Base-by-base conservation (phyloP, 202 grass and related monocot species). In the Panicum hallii region DNA sequence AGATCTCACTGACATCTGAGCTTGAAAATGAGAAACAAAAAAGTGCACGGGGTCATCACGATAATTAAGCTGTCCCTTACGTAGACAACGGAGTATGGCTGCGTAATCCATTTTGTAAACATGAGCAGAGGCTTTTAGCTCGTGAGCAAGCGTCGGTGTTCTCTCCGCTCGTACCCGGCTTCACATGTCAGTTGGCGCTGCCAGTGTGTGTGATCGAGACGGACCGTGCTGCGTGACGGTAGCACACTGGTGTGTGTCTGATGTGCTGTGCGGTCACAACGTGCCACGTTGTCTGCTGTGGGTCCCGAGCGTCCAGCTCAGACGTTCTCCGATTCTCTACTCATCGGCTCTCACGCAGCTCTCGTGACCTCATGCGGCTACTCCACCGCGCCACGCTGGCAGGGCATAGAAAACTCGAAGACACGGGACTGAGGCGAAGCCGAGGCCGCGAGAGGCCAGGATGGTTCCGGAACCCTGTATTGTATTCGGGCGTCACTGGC, bases 401-500 rank as follows among this genome's bases (percentile, higher is more conserved):
- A 34, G 17, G 0, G 17, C 12, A 43, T 2, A 19, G 26, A 26
- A 26, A 26, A 26, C 26, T 26, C 26, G 26, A 26, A 26, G 26
- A 26, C 26, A 20, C 7, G 1, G 41, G 36, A 0, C 23, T 13
- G 9, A 1, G 26, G 7, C 26, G 26, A 26, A 26, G 26, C 26
- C 16, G 79, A 79, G 60, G 12, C 9, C 7, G 13, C 36, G 78
- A 87, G 50, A 68, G 67, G 28, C 62, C 82, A 89, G 12, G 71
- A 85, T 52, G 9, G 17, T 81, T 89, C 87, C 55, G 19, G 77
- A 89, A 71, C 10, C 22, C 14, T 49, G 72, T 82, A 58, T 32
- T 48, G 10, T 70, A 75, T 69, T 75, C 50, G 11, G 5, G 11
- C n/a, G 11, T 69, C 20, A 1, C 52, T 50, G 40, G n/a, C 10